These are phyloP conservation scores for Nakataea oryzae DNA, from an alignment of 2,329 filamentous ascomycete genomes.

Conservation along the genomic window DNA sequence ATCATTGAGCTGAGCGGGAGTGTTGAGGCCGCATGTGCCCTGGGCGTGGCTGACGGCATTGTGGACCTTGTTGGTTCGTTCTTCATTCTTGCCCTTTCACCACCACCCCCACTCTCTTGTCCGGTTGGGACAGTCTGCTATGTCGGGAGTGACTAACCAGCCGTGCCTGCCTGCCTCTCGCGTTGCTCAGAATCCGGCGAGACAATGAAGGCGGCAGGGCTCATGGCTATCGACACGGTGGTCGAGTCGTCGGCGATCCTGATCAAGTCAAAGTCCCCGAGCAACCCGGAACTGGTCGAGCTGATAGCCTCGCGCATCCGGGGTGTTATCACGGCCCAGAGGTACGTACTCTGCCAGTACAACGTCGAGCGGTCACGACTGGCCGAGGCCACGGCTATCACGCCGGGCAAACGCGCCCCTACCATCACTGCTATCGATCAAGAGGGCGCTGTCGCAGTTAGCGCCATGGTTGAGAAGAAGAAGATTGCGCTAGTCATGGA, in stretches of 20 bases:
- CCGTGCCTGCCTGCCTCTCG: too few relatives aligned
- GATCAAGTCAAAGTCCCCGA: slow-evolving; percentile 79
- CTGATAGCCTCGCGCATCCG: slow-evolving; percentile 79
- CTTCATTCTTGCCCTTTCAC: neutral
- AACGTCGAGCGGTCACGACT: slow-evolving; percentile 72
- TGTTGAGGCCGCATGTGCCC: slow-evolving; percentile 90
- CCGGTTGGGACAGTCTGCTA: neutral
- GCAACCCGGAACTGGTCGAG: slow-evolving; percentile 69
- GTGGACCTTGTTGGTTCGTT: slow-evolving; percentile 87
- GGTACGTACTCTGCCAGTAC: slow-evolving; percentile 92
- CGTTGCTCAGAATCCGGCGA: slow-evolving; percentile 72
- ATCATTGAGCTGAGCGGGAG: slow-evolving; percentile 93
- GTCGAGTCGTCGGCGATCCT: slow-evolving; percentile 79
- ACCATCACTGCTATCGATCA: slow-evolving; percentile 86
- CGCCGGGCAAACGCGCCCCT: slow-evolving; percentile 86
- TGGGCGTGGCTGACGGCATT: slow-evolving; percentile 93
- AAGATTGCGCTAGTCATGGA: slow-evolving; percentile 82
- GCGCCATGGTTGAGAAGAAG: slow-evolving; percentile 86
- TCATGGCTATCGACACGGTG: slow-evolving; percentile 91
- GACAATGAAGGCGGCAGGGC: slow-evolving; percentile 91
- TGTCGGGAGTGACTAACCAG: neutral
- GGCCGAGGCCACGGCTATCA: slow-evolving; percentile 60
- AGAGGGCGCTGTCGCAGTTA: slow-evolving; percentile 88
- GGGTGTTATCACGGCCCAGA: slow-evolving; percentile 91
- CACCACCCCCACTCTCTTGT: neutral